These are phyloP conservation scores for Phytophthora cajani DNA, from an alignment of 352 stramenopile genomes.

Conservation along the genomic window DNA sequence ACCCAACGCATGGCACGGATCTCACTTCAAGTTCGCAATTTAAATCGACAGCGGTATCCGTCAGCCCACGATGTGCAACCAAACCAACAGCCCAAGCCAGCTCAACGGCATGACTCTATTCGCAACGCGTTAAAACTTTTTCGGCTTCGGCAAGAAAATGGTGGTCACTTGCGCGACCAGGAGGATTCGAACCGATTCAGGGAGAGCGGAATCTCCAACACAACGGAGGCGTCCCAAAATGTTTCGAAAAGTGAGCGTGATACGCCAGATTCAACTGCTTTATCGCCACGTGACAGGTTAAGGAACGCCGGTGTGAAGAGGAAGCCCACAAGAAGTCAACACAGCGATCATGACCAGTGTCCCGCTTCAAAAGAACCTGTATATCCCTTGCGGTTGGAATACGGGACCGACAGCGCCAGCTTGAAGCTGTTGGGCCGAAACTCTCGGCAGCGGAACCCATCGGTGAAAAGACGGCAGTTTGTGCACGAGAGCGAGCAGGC, in stretches of 20 bases:
- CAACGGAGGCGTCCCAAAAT: background rate
- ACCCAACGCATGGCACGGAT: slow-evolving; percentile 17
- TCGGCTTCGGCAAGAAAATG: slow-evolving; percentile 49
- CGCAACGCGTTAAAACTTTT: slow-evolving; percentile 65
- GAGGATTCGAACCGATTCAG: background rate
- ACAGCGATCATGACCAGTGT: background rate
- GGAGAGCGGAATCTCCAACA: background rate
- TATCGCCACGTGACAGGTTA: background rate
- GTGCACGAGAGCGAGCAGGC: slow-evolving; percentile 4
- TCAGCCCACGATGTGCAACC: background rate
- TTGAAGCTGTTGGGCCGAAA: slow-evolving; percentile 34
- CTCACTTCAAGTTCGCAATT: slow-evolving; percentile 15
- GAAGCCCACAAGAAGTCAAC: slow-evolving; percentile 9
- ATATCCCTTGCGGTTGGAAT: slow-evolving; percentile 28
- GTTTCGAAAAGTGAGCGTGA: background rate
- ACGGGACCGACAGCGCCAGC: slow-evolving; percentile 21
- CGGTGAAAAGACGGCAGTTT: slow-evolving; percentile 29
- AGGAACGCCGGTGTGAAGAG: slow-evolving; percentile 2
- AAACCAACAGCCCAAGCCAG: background rate
- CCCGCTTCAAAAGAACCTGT: slow-evolving; percentile 17
- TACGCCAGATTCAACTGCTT: background rate
- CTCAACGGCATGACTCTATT: slow-evolving; percentile 39
- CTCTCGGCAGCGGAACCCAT: slow-evolving; percentile 20
- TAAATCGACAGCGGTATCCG: slow-evolving; percentile 19
- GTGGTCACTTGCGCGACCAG: background rate